Conservation (phyloP, 495 filamentous ascomycete species). For the Tuber umbilicatum region DNA sequence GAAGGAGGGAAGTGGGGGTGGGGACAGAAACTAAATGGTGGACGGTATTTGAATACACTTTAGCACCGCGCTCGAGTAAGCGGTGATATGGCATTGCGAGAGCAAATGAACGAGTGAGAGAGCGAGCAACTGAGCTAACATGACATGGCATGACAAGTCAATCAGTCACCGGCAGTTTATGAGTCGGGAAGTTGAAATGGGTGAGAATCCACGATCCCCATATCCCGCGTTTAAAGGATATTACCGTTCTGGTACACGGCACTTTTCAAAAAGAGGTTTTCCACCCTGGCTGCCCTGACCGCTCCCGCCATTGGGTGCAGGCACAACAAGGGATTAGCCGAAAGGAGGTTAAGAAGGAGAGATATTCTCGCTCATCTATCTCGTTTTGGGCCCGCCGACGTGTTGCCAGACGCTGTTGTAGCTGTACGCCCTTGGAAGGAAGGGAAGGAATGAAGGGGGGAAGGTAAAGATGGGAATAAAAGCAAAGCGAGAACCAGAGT, state of each 20-base stretch:
- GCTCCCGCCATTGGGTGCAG: background rate
- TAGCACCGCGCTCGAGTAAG: background rate
- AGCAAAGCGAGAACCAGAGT: background rate
- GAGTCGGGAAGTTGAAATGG: background rate
- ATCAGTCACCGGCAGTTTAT: background rate
- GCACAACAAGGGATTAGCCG: background rate
- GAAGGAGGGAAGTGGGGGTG: background rate
- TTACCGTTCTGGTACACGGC: background rate
- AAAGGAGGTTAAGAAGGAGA: background rate
- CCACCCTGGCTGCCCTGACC: background rate
- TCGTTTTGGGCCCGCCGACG: background rate
- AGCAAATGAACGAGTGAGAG: background rate
- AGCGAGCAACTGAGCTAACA: background rate
- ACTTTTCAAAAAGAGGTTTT: background rate
- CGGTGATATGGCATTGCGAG: background rate
- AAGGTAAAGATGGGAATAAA: background rate
- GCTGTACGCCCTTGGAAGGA: background rate
- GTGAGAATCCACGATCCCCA: background rate
- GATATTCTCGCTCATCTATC: background rate
- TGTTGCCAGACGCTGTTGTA: background rate
- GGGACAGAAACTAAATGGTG: background rate
- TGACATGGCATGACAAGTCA: background rate
- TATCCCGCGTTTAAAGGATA: background rate
- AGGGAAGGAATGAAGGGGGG: background rate
- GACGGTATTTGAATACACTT: background rate